Percentiles rank a stretch among this genome's conserved stretches.
Conservation (phyloP, 495 filamentous ascomycete genomes). For the Neurospora sp. region DNA sequence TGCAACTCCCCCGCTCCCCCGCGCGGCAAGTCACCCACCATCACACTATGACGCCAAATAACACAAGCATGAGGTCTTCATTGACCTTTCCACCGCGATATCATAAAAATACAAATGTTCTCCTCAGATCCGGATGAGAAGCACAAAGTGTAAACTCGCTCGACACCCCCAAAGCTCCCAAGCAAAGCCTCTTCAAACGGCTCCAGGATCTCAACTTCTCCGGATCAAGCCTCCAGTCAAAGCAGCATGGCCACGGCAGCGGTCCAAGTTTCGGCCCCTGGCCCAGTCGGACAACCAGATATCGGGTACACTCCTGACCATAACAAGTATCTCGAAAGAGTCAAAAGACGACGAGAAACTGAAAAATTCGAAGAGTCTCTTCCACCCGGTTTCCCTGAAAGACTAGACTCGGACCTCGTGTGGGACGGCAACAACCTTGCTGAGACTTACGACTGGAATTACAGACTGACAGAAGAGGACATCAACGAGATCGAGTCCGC, state of each 20-base stretch:
- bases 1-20: background rate
- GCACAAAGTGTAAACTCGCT: background rate
- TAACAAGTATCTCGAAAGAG: slow-evolving; percentile 45
- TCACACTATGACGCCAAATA: background rate
- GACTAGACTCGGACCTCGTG: slow-evolving; percentile 40
- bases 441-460: slow-evolving; percentile 43
- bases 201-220: background rate
- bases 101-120: background rate
- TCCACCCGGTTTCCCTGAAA: slow-evolving; percentile 41
- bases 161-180: background rate
- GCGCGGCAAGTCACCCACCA: background rate
- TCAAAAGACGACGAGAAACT: slow-evolving; percentile 33
- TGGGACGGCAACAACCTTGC: slow-evolving; percentile 48
- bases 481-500: slow-evolving; percentile 47
- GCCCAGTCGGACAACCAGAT: slow-evolving; percentile 36
- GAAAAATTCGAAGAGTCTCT: slow-evolving; percentile 33
- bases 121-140: background rate
- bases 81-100: background rate
- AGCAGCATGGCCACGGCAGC: background rate
- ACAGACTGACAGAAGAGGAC: slow-evolving; percentile 35
- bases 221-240: background rate
- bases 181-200: too few relatives aligned
- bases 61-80: background rate
- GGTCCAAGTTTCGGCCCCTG: background rate
- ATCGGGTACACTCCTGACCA: slow-evolving; percentile 49